Evolutionary conservation across 768 basidiomycete genomes (phyloP).

Genomic region (Panus rudis): DNA sequence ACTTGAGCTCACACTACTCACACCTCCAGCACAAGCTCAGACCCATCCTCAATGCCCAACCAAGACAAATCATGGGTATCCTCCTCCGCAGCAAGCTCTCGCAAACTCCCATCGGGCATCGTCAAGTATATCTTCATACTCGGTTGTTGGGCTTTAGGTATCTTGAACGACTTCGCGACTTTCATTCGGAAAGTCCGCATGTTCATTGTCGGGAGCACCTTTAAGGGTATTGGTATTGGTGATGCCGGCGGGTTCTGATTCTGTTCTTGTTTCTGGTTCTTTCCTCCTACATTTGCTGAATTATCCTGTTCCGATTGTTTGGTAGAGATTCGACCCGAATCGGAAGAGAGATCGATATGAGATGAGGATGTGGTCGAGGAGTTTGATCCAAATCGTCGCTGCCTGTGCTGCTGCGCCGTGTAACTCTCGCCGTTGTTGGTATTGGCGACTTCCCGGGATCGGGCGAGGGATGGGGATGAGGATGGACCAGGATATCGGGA

Average conservation of each 20-base stretch:
- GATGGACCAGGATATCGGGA: background rate
- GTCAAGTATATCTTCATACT: conserved; percentile 47
- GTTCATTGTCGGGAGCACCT: conserved; percentile 63
- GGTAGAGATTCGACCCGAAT: too few species aligned
- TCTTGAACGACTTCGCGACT: conserved; percentile 42
- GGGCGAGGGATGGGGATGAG: background rate
- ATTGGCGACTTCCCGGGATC: background rate
- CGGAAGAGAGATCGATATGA: too few species aligned
- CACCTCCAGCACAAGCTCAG: conserved; percentile 29
- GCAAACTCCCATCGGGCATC: conserved; percentile 41
- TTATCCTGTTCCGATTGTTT: too few species aligned
- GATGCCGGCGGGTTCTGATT: conserved; percentile 1
- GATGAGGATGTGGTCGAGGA: too few species aligned
- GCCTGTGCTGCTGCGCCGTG: too few species aligned
- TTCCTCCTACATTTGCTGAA: background rate
- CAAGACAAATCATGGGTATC: conserved; percentile 55
- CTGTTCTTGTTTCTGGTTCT: background rate
- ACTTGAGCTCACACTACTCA: too few species aligned
- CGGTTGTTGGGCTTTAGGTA: conserved; percentile 22
- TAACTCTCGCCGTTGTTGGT: too few species aligned
- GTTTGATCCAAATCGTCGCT: too few species aligned
- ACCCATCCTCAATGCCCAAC: conserved; percentile 61
- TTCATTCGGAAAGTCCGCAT: conserved; percentile 60
- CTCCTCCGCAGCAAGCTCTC: conserved; percentile 38
- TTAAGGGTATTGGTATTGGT: conserved; percentile 27